Evolutionary conservation across 306 rosid species (phyloP), one percentile per base, ranked within the genome.

Genomic region (Myrica gale): DNA sequence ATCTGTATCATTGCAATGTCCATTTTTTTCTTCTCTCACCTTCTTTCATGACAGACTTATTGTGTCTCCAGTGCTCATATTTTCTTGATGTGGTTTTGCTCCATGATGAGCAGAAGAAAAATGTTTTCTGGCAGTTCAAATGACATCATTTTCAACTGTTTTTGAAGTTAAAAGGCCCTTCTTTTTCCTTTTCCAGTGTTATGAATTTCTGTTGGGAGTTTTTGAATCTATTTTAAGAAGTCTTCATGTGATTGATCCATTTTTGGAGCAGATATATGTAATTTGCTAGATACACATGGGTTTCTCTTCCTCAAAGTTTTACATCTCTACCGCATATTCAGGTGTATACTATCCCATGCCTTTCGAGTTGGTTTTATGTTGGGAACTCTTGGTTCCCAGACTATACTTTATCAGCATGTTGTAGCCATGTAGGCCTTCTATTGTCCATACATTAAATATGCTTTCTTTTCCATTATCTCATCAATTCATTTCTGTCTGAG

Each of bases 1-100:
- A 67, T 10, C 56, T 61, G 2, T 60, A 17, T 52, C 45, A 26
- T 66, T 53, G 60, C 48, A 12, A 37, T 77, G 20, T 45, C 67
- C 66, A 23, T 76, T 11, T 48, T 32, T 42, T 53, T 52, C 47
- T 74, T 56, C 75, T 74, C 72, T 44, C 55, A 58, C 73, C 75
- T 73, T 73, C 60, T 41, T 51, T 80, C 71, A 43, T 73, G 19
- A 52, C 39, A 9, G 39, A 21, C 63, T 21, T n/a, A 54, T n/a
- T n/a, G 7, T 54, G 20, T 54, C n/a, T 54, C 21, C 6, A 15
- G 20, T 63, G 47, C 10, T 63, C 16, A 4, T 63, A 63, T 37
- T 13, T 15, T 16, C 21, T 57, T 62, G 43, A 62, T 6, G 68
- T 37, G 62, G 32, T 56, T 56, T 56, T n/a, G 32, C 26, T 56